These are phyloP conservation scores for Schwanniomyces etchellsii DNA, from an alignment of 1,139 yeast species.

Conservation along the genomic window DNA sequence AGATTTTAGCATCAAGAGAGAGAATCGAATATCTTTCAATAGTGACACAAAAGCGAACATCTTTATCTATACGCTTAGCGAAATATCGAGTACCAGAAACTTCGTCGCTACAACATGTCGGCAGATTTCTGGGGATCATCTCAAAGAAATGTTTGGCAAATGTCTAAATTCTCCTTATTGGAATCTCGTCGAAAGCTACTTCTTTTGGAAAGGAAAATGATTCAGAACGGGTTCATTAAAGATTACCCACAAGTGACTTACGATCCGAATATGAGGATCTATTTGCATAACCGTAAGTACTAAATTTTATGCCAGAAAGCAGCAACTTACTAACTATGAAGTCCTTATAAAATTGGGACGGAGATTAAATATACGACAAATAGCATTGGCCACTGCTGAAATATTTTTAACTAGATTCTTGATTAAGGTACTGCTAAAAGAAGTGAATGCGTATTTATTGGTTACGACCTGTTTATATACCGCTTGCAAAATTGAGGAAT, in stretches of 20 bases:
- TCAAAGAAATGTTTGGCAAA: slow-evolving; percentile 40
- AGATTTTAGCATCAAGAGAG: too few relatives aligned
- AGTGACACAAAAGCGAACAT: too few relatives aligned
- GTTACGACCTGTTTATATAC: slow-evolving; percentile 83
- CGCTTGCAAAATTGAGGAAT: slow-evolving; percentile 91
- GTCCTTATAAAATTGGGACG: slow-evolving; percentile 72
- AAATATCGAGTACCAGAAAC: too few relatives aligned
- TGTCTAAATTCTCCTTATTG: slow-evolving; percentile 32
- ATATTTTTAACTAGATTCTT: slow-evolving; percentile 73
- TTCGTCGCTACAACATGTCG: too few relatives aligned
- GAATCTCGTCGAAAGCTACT: slow-evolving; percentile 36
- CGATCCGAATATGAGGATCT: slow-evolving; percentile 62
- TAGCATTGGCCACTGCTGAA: slow-evolving; percentile 86
- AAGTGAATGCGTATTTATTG: slow-evolving; percentile 73
- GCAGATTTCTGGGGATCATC: slow-evolving; percentile 47
- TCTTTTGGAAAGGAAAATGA: slow-evolving; percentile 39
- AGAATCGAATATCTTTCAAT: too few relatives aligned
- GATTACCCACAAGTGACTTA: slow-evolving; percentile 42
- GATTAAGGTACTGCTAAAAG: slow-evolving; percentile 67
- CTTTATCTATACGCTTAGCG: too few relatives aligned
- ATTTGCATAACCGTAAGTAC: slow-evolving; percentile 47
- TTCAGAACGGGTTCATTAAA: slow-evolving; percentile 41
- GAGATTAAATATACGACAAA: slow-evolving; percentile 69
- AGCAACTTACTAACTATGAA: slow-evolving; percentile 11
- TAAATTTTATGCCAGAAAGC: neutral